These are phyloP conservation scores for Leccinum holopus DNA, from an alignment of 1,284 basidiomycete genomes.

Conservation along the genomic window DNA sequence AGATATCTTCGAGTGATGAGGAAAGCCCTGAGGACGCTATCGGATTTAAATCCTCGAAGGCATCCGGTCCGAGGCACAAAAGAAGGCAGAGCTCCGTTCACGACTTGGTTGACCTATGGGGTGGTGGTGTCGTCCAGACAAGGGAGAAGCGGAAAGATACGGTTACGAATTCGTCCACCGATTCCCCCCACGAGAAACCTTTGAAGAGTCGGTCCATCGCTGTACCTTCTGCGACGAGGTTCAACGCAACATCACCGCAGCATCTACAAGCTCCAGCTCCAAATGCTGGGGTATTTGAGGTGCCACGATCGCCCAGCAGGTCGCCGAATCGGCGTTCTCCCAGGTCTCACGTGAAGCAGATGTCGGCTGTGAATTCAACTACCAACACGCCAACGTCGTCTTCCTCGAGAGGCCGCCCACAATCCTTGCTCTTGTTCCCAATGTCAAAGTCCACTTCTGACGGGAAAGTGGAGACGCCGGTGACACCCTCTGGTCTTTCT, in stretches of 20 bases:
- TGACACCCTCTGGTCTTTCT: conserved; percentile 38
- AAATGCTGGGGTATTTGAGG: conserved; percentile 8
- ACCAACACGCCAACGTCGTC: conserved; percentile 15
- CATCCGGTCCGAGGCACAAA: conserved; percentile 31
- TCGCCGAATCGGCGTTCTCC: conserved; percentile 30
- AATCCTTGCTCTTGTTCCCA: conserved; percentile 73
- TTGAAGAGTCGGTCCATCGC: conserved; percentile 23
- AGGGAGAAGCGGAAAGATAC: conserved; percentile 41
- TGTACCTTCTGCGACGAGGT: conserved; percentile 19
- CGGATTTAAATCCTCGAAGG: conserved; percentile 31
- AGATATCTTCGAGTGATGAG: conserved; percentile 54
- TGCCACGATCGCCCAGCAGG: conserved; percentile 31
- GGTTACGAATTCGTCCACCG: conserved; percentile 17
- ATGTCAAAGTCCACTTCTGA: conserved; percentile 44
- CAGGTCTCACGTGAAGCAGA: conserved; percentile 28
- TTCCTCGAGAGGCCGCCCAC: conserved; percentile 55
- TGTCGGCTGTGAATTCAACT: conserved; percentile 29
- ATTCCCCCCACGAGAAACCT: conserved; percentile 21
- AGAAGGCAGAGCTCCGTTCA: conserved; percentile 75
- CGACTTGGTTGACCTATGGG: conserved; percentile 74
- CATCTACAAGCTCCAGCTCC: conserved; percentile 22
- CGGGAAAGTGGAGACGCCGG: conserved; percentile 33
- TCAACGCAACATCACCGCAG: conserved; percentile 33
- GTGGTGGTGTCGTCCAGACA: conserved; percentile 45
- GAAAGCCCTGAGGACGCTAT: conserved; percentile 57